Base-by-base conservation (phyloP, 2,329 filamentous ascomycete genomes). In the Sphaerulina vaccinii region DNA sequence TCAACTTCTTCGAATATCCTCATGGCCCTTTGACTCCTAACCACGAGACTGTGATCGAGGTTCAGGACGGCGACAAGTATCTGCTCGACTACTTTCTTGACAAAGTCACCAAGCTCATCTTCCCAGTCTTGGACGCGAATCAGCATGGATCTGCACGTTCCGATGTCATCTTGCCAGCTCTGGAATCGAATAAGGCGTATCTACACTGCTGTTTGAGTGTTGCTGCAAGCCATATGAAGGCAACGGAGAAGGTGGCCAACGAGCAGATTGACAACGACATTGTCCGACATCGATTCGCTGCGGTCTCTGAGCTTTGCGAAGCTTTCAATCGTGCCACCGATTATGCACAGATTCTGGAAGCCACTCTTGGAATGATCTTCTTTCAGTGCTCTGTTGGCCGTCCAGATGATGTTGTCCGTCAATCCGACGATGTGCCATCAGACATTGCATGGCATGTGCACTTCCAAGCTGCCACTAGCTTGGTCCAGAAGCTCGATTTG, bases 371-470 rank as follows among this genome's bases (percentile, higher is more conserved):
- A 45, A 90, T 97, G 82, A 96, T 96, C 69, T 93, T 96, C 75
- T 95, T 96, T 76, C 90, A 96, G 68, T 93, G 88, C 73, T 86
- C 89, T 21, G 92, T 97, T 58, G 92, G 92, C 48, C 83, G 88
- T 63, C 84, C 87, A n/a, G n/a, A n/a, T n/a, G n/a, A n/a, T n/a
- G n/a, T n/a, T n/a, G n/a, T n/a, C n/a, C n/a, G n/a, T n/a, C n/a
- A n/a, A n/a, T n/a, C n/a, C 29, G 87, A 93, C 63, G 90, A 96
- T 67, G 81, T 81, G 40, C 82, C 96, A 19, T 87, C 89, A 13
- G 91, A 97, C 68, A 95, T 97, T 62, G 85, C 91, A 18, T 99
- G 93, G 93, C 88, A 92, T 74, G 88, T 95, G 69, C 93, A 99
- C 75, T 96, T 97, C 75, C 87, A 95, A 70, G 91, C 91, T 3